These are phyloP conservation scores for Clarkia xantiana DNA, from an alignment of 345 rosid genomes.

Conservation along the genomic window DNA sequence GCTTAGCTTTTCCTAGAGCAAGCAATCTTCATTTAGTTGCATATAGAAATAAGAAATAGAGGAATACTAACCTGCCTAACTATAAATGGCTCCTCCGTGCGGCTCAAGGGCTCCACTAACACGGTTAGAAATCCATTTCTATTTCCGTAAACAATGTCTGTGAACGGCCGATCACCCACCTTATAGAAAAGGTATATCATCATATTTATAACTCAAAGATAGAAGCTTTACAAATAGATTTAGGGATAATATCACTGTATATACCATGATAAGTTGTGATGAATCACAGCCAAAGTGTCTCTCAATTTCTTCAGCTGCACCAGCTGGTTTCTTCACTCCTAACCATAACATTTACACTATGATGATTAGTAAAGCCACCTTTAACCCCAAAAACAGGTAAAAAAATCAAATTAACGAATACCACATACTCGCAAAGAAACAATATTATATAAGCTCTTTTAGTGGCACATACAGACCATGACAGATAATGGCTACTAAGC, in stretches of 20 bases:
- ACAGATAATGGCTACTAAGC: no score
- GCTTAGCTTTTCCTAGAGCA: no score
- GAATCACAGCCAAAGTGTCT: conserved; percentile 81
- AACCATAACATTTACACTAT: conserved; percentile 1
- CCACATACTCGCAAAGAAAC: no score
- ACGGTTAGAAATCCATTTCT: conserved; percentile 74
- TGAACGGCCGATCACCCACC: conserved; percentile 98
- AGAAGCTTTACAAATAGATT: conserved; percentile 6
- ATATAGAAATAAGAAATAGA: no score
- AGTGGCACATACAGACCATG: no score
- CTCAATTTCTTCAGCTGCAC: conserved; percentile 87
- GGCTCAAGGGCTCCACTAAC: conserved; percentile 66
- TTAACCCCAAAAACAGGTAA: no score
- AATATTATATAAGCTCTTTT: no score
- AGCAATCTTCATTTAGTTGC: no score
- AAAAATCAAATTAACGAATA: no score
- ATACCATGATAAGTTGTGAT: conserved; percentile 76
- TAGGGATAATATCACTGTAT: conserved; percentile 1
- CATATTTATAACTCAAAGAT: conserved; percentile 1
- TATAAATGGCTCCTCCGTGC: conserved; percentile 72
- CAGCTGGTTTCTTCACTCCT: conserved; percentile 94
- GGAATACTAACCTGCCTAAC: conserved; percentile 85
- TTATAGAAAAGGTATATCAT: conserved; percentile 17
- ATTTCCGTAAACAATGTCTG: conserved; percentile 79
- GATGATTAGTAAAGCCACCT: not conserved